Conservation (phyloP, 1,139 yeast genomes). For the Taiozyma sp. region DNA sequence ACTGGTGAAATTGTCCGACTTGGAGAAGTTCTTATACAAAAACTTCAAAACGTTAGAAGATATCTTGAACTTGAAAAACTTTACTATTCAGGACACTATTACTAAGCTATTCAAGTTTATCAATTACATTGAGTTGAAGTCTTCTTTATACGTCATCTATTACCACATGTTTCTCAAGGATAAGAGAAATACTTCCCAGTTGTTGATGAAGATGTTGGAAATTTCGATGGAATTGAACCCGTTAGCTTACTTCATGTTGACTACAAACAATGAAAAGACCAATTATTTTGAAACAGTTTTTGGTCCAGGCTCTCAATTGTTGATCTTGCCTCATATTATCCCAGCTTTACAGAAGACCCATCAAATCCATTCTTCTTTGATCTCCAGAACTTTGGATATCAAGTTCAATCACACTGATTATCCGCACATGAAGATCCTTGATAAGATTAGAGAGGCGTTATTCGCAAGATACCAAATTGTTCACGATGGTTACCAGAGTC, state of each 20-base stretch:
- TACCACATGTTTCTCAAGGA: slow-evolving; percentile 21
- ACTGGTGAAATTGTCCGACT: slow-evolving; percentile 14
- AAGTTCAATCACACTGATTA: slow-evolving; percentile 18
- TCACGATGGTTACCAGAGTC: slow-evolving; percentile 21
- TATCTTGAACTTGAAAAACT: slow-evolving; percentile 18
- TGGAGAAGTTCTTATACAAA: slow-evolving; percentile 15
- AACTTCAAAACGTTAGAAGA: slow-evolving; percentile 15
- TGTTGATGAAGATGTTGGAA: slow-evolving; percentile 8
- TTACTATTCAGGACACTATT: slow-evolving; percentile 12
- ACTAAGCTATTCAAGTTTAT: slow-evolving; percentile 22
- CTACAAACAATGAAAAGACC: slow-evolving; percentile 21
- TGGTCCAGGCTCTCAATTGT: slow-evolving; percentile 21
- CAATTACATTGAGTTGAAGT: slow-evolving; percentile 23
- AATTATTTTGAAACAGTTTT: slow-evolving; percentile 22
- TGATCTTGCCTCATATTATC: slow-evolving; percentile 18
- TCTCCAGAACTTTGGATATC: slow-evolving; percentile 24
- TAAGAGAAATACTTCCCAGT: slow-evolving; percentile 5
- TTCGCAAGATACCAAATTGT: slow-evolving; percentile 17
- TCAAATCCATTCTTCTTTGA: slow-evolving; percentile 17
- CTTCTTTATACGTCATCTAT: slow-evolving; percentile 22
- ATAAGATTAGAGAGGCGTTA: slow-evolving; percentile 13
- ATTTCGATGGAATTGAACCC: slow-evolving; percentile 18
- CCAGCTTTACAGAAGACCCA: slow-evolving; percentile 20
- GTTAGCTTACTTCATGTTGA: slow-evolving; percentile 16
- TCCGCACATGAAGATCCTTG: slow-evolving; percentile 1